Conservation (phyloP, 441 rosid species). For the Aquilaria agallochum region DNA sequence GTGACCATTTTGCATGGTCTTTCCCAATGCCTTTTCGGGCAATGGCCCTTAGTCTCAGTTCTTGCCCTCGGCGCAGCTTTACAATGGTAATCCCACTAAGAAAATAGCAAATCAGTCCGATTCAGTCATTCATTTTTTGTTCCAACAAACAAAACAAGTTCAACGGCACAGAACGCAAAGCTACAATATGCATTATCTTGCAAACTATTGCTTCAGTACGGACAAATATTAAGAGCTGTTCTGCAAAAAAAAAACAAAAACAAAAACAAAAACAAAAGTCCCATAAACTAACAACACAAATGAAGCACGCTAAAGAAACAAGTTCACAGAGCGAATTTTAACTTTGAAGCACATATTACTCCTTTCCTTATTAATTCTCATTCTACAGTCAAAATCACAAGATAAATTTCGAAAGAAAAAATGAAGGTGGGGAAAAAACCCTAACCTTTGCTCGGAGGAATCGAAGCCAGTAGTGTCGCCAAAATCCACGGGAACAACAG, state of each 20-base stretch:
- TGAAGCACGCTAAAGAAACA: too few relatives aligned
- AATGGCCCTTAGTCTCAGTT: constrained; percentile 77
- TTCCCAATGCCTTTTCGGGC: constrained; percentile 94
- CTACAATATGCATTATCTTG: too few relatives aligned
- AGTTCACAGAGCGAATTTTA: too few relatives aligned
- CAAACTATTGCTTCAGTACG: too few relatives aligned
- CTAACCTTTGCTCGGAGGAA: constrained; percentile 58
- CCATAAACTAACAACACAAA: background rate
- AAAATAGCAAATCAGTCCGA: background rate
- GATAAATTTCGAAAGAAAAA: too few relatives aligned
- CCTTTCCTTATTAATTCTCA: background rate
- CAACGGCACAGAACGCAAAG: too few relatives aligned
- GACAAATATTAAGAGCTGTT: background rate
- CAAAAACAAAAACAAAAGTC: background rate
- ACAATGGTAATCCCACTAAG: constrained; percentile 85
- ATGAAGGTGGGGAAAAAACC: background rate
- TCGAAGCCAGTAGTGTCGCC: constrained; percentile 48
- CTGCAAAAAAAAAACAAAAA: background rate
- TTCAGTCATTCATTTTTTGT: background rate
- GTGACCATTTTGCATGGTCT: constrained; percentile 99
- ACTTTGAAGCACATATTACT: background rate
- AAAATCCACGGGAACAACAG: constrained; percentile 83
- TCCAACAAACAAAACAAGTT: background rate
- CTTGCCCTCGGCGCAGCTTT: constrained; percentile 84
- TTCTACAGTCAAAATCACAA: background rate